A percentile compares a stretch with the other conserved stretches of the same genome.
phyloP scores from a whole-genome alignment of 805 yeast species.

The Yarrowia divulgata region DNA sequence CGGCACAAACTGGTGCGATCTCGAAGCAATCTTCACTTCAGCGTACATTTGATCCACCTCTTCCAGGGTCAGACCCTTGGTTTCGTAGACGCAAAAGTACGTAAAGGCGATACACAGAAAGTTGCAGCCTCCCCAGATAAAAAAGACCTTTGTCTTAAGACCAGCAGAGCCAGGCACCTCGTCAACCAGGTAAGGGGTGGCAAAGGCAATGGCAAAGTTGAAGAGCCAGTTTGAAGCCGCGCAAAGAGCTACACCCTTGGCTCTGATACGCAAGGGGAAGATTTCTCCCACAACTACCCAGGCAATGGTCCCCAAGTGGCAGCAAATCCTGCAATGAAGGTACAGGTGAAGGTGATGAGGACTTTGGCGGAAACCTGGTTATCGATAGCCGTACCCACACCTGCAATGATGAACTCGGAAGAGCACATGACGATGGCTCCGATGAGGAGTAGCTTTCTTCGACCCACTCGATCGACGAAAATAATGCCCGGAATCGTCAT shows the following conservation, averaged over 20 bases:
- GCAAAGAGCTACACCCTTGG: conserved; percentile 67
- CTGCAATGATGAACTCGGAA: conserved; percentile 73
- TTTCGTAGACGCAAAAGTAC: conserved; percentile 68
- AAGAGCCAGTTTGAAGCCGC: conserved; percentile 75
- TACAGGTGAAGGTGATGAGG: conserved; percentile 59
- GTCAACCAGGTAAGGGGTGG: conserved; percentile 46
- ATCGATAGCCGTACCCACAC: conserved; percentile 54
- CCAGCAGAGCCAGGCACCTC: conserved; percentile 63
- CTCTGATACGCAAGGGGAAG: conserved; percentile 70
- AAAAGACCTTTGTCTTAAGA: conserved; percentile 48
- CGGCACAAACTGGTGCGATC: conserved; percentile 17
- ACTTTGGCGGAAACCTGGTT: conserved; percentile 57
- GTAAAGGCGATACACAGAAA: conserved; percentile 41
- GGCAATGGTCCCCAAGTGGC: conserved; percentile 61
- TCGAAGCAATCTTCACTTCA: conserved; percentile 29
- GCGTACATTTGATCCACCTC: conserved; percentile 71
- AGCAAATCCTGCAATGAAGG: conserved; percentile 65
- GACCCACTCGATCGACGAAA: conserved; percentile 79
- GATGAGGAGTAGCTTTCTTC: conserved; percentile 65
- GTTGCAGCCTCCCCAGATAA: conserved; percentile 46
- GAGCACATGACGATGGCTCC: conserved; percentile 81
- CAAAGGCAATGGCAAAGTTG: conserved; percentile 48
- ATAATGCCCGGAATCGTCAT: conserved; percentile 81
- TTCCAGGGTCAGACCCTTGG: conserved; percentile 73
- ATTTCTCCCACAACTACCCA: conserved; percentile 76